A percentile compares a stretch with the other conserved stretches of the same genome.
Conservation (phyloP, 192 early-diverging fungal species). For the Gamsiella multidivaricata region DNA sequence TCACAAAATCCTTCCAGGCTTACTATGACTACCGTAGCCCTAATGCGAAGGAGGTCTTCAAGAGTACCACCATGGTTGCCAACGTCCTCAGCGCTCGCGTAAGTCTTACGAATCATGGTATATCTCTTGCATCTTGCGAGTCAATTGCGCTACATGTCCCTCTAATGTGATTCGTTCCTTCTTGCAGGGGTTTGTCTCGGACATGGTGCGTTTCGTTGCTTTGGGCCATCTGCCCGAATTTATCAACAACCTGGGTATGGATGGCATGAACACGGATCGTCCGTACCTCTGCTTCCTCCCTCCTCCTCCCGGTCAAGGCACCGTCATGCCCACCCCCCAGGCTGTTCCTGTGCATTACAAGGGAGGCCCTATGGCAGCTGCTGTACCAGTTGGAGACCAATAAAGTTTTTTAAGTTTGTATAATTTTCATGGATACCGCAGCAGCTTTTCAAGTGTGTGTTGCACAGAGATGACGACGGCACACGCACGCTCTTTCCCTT, state of each 20-base stretch:
- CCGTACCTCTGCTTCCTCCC: slow-evolving; percentile 27
- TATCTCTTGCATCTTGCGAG: not conserved
- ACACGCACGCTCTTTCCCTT: not conserved
- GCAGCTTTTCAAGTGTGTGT: too few species aligned
- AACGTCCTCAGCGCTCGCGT: slow-evolving; percentile 1
- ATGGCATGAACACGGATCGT: slow-evolving; percentile 31
- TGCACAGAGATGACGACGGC: not conserved
- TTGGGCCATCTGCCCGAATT: slow-evolving; percentile 3
- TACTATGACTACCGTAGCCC: slow-evolving; percentile 20
- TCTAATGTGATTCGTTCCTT: not conserved
- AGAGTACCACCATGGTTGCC: slow-evolving; percentile 11
- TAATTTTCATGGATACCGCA: too few species aligned
- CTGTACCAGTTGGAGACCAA: too few species aligned
- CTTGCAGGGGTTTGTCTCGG: slow-evolving; percentile 18
- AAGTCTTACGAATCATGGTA: not conserved
- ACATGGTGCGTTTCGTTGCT: slow-evolving; percentile 9
- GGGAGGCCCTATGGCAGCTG: not conserved
- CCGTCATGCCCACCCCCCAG: slow-evolving; percentile 10
- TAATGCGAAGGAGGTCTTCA: slow-evolving; percentile 30
- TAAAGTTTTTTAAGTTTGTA: too few species aligned
- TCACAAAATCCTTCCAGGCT: slow-evolving; percentile 16
- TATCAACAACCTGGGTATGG: slow-evolving; percentile 24
- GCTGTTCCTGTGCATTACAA: slow-evolving; percentile 21
- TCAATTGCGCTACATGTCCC: not conserved
- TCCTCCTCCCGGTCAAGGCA: slow-evolving; percentile 3